These are phyloP conservation scores for Cyclanthera cordifolia DNA, from an alignment of 306 rosid genomes.

Conservation along the genomic window DNA sequence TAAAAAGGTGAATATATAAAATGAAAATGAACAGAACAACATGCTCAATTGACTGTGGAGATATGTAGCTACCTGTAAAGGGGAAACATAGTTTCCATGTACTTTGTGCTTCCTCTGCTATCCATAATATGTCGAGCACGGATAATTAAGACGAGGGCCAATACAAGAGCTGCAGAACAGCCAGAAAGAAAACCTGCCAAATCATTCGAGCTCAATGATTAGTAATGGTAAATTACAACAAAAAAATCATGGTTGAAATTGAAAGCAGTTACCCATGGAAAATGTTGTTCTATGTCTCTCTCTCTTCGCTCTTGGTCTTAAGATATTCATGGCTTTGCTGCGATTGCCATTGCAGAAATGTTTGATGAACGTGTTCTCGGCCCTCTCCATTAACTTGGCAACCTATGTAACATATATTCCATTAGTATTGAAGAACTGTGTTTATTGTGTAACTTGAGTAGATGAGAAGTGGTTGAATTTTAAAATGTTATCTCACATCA, in stretches of 20 bases:
- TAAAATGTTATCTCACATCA: constrained; percentile 33
- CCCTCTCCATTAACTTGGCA: constrained; percentile 30
- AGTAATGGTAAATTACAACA: no score
- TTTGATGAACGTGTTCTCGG: no score
- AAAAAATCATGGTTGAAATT: no score
- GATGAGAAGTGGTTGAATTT: no score
- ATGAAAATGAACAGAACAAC: no score
- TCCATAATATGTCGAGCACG: constrained; percentile 29
- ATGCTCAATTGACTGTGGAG: no score
- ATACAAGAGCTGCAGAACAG: constrained; percentile 30
- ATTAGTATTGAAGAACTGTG: no score
- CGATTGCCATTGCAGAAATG: constrained; percentile 53
- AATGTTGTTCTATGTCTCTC: constrained; percentile 55
- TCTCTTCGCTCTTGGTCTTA: constrained; percentile 45
- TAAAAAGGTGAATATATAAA: no score
- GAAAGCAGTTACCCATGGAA: constrained; percentile 35
- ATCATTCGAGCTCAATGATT: no score
- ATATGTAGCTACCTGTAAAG: constrained; percentile 44
- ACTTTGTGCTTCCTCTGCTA: constrained; percentile 19
- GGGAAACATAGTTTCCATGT: constrained; percentile 66
- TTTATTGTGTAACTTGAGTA: no score
- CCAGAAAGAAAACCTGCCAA: no score
- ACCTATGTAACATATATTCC: constrained; percentile 8
- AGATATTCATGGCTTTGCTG: constrained; percentile 38
- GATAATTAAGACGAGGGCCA: constrained; percentile 39